phyloP scores from a whole-genome alignment of 768 basidiomycete genomes.

The Paxillus ammoniavirescens region DNA sequence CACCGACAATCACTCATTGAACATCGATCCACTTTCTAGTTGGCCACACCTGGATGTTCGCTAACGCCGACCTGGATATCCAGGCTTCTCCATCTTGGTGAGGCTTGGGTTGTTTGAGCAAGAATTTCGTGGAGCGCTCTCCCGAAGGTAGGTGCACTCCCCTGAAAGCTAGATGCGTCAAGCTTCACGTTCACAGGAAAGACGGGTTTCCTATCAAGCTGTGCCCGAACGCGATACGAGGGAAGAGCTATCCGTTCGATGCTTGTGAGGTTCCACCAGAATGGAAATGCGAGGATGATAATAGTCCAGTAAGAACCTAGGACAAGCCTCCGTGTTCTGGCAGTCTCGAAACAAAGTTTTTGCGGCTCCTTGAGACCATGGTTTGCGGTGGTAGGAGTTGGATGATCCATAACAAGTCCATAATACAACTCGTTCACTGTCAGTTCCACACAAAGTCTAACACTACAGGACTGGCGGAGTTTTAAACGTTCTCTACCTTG shows the following conservation, averaged over 20 bases:
- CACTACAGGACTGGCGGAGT: conserved; percentile 26
- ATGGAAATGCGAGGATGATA: conserved; percentile 74
- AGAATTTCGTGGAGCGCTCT: conserved; percentile 28
- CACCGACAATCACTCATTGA: conserved; percentile 6
- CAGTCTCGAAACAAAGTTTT: conserved; percentile 51
- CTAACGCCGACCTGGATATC: conserved; percentile 33
- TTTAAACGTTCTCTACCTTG: conserved; percentile 28
- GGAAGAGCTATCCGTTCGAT: conserved; percentile 83
- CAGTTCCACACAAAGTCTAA: neutral
- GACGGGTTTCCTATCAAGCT: conserved; percentile 43
- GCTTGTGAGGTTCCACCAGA: conserved; percentile 94
- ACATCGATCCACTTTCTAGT: neutral
- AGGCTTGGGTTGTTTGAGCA: conserved; percentile 10
- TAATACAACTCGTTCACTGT: conserved; percentile 5
- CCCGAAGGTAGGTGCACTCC: conserved; percentile 14
- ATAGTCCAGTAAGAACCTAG: conserved; percentile 77
- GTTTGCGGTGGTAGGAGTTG: conserved; percentile 8
- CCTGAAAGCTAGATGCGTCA: conserved; percentile 25
- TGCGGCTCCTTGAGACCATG: conserved; percentile 43
- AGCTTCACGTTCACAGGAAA: conserved; percentile 46
- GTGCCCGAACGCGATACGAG: conserved; percentile 50
- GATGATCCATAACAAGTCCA: conserved; percentile 20
- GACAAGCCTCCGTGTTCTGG: conserved; percentile 52
- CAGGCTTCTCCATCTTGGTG: conserved; percentile 44
- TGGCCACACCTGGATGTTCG: conserved; percentile 35